Evolutionary conservation across 2,329 filamentous ascomycete species (phyloP).

Genomic region (Pyricularia pennisetigena): DNA sequence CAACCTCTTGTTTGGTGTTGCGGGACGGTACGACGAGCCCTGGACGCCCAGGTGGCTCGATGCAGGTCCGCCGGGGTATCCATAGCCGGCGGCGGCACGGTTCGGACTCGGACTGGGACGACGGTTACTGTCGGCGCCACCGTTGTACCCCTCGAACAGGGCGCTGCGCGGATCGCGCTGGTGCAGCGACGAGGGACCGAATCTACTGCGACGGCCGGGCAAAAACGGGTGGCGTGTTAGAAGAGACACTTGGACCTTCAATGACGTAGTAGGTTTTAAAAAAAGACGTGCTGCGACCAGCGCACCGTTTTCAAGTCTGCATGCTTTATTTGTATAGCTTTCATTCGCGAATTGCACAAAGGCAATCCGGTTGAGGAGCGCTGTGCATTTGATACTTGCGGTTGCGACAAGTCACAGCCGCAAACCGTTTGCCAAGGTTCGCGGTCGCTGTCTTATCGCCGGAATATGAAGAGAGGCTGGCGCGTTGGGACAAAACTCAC

Average conservation of each 20-base stretch:
- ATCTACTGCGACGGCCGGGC: constrained; percentile 32
- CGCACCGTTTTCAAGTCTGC: too few relatives aligned
- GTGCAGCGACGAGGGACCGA: constrained; percentile 58
- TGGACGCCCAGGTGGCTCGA: constrained; percentile 4
- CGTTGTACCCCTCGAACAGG: constrained; percentile 66
- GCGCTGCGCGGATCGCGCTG: constrained; percentile 64
- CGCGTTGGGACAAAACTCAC: constrained; percentile 2
- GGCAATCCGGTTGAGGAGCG: neutral
- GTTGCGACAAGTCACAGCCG: neutral
- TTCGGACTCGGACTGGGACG: constrained; percentile 35
- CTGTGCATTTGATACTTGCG: neutral
- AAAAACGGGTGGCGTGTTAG: neutral
- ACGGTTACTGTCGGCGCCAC: constrained; percentile 33
- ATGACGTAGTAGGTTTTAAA: neutral
- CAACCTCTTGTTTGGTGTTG: constrained; percentile 62
- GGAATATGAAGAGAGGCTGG: neutral
- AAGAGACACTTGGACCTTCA: neutral
- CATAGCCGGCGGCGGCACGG: constrained; percentile 38
- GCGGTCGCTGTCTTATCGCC: neutral
- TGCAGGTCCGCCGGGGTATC: constrained; percentile 26
- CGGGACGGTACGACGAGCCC: constrained; percentile 38
- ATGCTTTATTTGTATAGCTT: neutral
- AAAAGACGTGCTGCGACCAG: neutral
- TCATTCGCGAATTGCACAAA: neutral
- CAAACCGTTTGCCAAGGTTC: neutral